Conservation (phyloP, 176 grass and related monocot species). For the Oryza australiensis region DNA sequence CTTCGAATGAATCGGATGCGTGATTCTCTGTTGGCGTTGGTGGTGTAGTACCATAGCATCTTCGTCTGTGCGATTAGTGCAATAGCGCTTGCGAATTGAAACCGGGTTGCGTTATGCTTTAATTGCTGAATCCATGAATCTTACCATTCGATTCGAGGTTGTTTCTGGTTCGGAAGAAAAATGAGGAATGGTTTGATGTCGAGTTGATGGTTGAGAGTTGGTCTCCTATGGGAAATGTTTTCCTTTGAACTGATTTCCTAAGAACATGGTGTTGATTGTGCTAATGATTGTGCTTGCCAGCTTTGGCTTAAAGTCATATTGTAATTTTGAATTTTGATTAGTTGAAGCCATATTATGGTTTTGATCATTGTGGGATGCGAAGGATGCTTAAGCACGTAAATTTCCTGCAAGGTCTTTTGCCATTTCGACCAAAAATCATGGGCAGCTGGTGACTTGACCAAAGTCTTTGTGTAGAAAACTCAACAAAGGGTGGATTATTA, state of each 20-base stretch:
- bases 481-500: neutral
- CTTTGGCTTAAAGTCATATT: conserved; percentile 6
- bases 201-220: too few species aligned
- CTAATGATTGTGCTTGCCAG: neutral
- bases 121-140: neutral
- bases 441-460: conserved; percentile 4
- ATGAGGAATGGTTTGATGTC: too few species aligned
- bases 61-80: neutral
- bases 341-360: neutral
- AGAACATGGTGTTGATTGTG: neutral
- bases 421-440: conserved; percentile 1
- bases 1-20: neutral
- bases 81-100: neutral
- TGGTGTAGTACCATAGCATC: neutral
- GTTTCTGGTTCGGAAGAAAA: neutral
- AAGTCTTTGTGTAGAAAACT: neutral
- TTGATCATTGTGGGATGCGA: neutral
- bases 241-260: neutral
- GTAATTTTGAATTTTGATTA: neutral
- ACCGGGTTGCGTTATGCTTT: neutral
- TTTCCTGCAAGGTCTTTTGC: neutral
- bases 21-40: neutral
- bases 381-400: conserved; percentile 9
- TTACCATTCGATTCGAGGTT: neutral
- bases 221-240: neutral